phyloP scores from a whole-genome alignment of 805 yeast genomes.

The Torulaspora delbrueckii region DNA sequence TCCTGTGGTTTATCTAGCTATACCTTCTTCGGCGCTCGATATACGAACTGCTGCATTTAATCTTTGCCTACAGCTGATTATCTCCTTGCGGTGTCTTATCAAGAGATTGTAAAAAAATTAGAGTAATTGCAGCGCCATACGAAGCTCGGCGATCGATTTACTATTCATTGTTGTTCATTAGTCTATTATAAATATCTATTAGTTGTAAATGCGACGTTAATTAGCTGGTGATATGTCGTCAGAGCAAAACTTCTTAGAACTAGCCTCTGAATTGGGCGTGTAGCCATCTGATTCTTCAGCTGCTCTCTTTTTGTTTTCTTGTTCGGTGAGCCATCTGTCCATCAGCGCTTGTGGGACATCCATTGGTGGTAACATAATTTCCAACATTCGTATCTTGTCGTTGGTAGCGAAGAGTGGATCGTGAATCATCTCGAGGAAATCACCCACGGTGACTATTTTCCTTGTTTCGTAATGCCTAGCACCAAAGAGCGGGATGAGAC shows the following conservation, averaged over 20 bases:
- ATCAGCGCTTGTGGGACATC: conserved; percentile 47
- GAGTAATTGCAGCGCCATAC: background rate
- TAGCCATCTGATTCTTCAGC: conserved; percentile 6
- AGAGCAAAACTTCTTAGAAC: conserved; percentile 1
- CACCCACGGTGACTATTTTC: conserved; percentile 45
- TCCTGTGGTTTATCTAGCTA: background rate
- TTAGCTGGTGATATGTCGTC: conserved; percentile 1
- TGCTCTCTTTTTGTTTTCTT: conserved; percentile 20
- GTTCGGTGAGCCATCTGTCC: conserved; percentile 27
- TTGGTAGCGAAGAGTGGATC: conserved; percentile 39
- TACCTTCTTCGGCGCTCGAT: background rate
- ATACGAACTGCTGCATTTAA: background rate
- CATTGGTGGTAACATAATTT: conserved; percentile 52
- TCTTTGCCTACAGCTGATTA: too few species aligned
- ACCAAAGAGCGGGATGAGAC: conserved; percentile 48
- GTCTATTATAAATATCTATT: background rate
- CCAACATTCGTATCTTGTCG: conserved; percentile 49
- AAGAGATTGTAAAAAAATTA: background rate
- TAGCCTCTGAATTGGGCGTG: conserved; percentile 27
- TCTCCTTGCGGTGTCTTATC: too few species aligned
- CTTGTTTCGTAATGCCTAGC: conserved; percentile 45
- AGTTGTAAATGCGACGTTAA: background rate
- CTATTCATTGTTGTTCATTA: background rate
- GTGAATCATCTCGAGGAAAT: conserved; percentile 41
- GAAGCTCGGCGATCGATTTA: background rate